Conservation (phyloP, 352 stramenopile genomes). For the Globisporangium okanoganense region DNA sequence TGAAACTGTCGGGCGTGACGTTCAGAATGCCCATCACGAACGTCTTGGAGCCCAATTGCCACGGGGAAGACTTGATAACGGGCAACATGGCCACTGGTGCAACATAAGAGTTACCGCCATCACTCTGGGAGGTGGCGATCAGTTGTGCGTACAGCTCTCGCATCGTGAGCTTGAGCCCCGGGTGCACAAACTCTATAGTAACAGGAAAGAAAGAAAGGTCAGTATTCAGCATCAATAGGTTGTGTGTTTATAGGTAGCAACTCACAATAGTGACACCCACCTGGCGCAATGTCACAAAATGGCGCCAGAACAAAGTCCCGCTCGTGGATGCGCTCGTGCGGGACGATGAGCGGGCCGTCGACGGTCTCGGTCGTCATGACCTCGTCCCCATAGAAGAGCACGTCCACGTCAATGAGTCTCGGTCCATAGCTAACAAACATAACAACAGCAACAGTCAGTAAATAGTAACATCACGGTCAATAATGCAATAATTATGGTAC, state of each 20-base stretch:
- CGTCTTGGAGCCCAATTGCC: constrained; percentile 56
- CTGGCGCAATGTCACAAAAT: constrained; percentile 89
- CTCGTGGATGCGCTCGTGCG: constrained; percentile 93
- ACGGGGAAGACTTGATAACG: constrained; percentile 35
- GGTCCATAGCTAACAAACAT: constrained; percentile 79
- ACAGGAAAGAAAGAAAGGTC: background rate
- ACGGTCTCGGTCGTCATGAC: constrained; percentile 61
- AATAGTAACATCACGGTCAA: background rate
- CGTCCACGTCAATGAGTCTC: constrained; percentile 94
- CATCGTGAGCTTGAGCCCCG: constrained; percentile 70
- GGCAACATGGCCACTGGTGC: constrained; percentile 52
- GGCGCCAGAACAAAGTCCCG: constrained; percentile 97
- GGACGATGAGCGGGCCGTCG: constrained; percentile 86
- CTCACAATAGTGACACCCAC: constrained; percentile 10
- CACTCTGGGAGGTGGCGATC: constrained; percentile 14
- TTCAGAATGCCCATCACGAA: constrained; percentile 99
- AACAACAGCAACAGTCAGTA: background rate
- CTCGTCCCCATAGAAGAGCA: constrained; percentile 90
- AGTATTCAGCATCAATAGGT: background rate
- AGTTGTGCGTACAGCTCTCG: constrained; percentile 55
- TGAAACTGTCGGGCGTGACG: constrained; percentile 99
- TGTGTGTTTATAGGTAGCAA: background rate
- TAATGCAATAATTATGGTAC: constrained; percentile 20
- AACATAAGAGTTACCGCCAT: constrained; percentile 20
- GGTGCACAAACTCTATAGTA: constrained; percentile 67